Percentiles rank a stretch among this genome's conserved stretches.
phyloP scores from a whole-genome alignment of 164 flowering plant genomes.

The Tinospora cordifolia region DNA sequence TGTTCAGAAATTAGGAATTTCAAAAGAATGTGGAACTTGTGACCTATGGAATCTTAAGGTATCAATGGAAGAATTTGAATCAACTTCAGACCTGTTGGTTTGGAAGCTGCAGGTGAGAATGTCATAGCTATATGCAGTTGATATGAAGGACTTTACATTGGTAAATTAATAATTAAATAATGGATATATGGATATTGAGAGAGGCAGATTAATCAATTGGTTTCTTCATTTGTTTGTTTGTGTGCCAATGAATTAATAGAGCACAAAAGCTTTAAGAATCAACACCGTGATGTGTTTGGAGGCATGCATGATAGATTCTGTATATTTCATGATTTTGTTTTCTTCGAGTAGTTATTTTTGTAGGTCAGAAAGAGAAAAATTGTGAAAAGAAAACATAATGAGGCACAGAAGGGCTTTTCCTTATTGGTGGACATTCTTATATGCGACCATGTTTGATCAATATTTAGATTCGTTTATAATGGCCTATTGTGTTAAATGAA shows the following conservation, averaged over 20 bases:
- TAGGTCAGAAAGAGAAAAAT: neutral
- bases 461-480: neutral
- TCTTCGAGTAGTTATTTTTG: neutral
- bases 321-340: neutral
- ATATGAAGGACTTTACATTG: neutral
- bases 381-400: neutral
- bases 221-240: neutral
- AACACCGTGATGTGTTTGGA: neutral
- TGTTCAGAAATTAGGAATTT: neutral
- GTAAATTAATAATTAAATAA: neutral
- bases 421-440: neutral
- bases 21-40: neutral
- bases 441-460: neutral
- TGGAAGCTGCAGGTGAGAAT: neutral
- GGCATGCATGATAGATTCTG: neutral
- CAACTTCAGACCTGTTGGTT: neutral
- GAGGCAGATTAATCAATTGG: neutral
- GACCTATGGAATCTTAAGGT: neutral
- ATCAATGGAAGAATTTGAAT: neutral
- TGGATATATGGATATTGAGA: neutral
- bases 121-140: neutral
- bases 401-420: neutral
- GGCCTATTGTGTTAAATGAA: neutral
- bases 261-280: neutral
- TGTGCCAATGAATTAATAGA: neutral